Base-by-base conservation (phyloP, 345 rosid species). In the Syzygium aromaticum region DNA sequence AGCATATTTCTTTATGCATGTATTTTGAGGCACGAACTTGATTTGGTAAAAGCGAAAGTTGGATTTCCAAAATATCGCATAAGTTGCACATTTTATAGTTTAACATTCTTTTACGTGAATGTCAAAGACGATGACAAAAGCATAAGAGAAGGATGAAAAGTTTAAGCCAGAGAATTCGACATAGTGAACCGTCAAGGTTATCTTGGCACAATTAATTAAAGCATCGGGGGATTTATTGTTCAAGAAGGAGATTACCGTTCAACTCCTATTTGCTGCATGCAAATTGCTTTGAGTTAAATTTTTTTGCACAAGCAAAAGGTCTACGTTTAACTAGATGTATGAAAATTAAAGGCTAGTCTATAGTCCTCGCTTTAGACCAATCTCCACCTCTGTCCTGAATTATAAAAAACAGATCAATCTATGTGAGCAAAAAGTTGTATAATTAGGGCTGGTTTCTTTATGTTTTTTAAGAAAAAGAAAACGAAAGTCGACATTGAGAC, bases 201-300 rank as follows among this genome's bases (percentile, higher is more conserved):
- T 11, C 11, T 30, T 5, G 5, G 3, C 11, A 0, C 23, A 30
- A 2, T 30, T 16, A 16, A 16, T 30, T 64, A 64, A 43, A 8
- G 77, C 0, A 0, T 8, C 5, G 2, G 1, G 1, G 6, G 22
- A 64, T 64, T 1, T 64, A 64, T 22, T 3, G 1, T 64, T 64
- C 4, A 16, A 64, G 21, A 64, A 30, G 38, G 0, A 30, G 22
- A 0, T 30, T 15, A 2, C 0, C 12, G 0, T 64, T 64, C 11
- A 64, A 64, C 6, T 64, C 1, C 9, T 38, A 64, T 64, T 22
- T 3, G 0, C 5, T 30, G 0, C 12, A 17, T 15, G 1, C 38
- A 30, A 64, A 30, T 64, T 64, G 11, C 21, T 64, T 0, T 15
- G 1, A 21, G 0, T 30, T 1, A 15, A 0, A 64, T 1, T 30